Evolutionary conservation across 495 filamentous ascomycete genomes (phyloP).

Genomic region (Apodospora peruviana): DNA sequence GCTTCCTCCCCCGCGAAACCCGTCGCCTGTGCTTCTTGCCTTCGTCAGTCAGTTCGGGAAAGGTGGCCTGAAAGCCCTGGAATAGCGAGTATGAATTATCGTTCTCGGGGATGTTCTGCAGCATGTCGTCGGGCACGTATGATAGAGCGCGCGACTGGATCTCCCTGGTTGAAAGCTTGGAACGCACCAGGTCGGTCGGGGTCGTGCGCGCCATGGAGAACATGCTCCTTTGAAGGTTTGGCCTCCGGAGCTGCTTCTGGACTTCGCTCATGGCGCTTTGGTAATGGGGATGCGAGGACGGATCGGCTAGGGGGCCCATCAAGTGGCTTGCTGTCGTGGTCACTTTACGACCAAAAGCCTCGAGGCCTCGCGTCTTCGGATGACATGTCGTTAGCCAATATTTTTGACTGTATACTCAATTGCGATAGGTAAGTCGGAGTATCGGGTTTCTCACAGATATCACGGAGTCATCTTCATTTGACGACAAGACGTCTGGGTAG

Average conservation of each 20-base stretch:
- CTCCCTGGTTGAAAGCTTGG: constrained; percentile 82
- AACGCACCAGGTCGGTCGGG: constrained; percentile 87
- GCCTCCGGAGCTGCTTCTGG: constrained; percentile 78
- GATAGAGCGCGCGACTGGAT: constrained; percentile 92
- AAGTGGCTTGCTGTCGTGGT: constrained; percentile 89
- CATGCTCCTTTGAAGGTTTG: constrained; percentile 77
- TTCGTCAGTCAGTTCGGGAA: constrained; percentile 67
- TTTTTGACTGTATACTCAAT: too few relatives aligned
- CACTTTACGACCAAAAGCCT: constrained; percentile 92
- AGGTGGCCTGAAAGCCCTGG: constrained; percentile 88
- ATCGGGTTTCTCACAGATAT: constrained; percentile 47
- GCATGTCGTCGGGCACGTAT: constrained; percentile 84
- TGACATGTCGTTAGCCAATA: constrained; percentile 4
- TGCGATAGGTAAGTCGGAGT: not conserved
- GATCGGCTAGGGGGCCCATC: constrained; percentile 64
- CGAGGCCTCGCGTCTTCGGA: constrained; percentile 72
- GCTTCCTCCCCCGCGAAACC: constrained; percentile 63
- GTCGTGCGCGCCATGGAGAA: constrained; percentile 84
- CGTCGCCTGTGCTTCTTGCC: constrained; percentile 65
- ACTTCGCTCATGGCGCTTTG: constrained; percentile 83
- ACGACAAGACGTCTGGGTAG: constrained; percentile 39
- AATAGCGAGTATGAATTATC: constrained; percentile 87
- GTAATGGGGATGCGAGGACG: constrained; percentile 59
- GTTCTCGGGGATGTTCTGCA: constrained; percentile 78
- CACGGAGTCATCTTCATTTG: constrained; percentile 44